Evolutionary conservation across 106 monocot species (phyloP), one percentile per base, ranked within the genome.

Genomic region (Triglochin maritima): DNA sequence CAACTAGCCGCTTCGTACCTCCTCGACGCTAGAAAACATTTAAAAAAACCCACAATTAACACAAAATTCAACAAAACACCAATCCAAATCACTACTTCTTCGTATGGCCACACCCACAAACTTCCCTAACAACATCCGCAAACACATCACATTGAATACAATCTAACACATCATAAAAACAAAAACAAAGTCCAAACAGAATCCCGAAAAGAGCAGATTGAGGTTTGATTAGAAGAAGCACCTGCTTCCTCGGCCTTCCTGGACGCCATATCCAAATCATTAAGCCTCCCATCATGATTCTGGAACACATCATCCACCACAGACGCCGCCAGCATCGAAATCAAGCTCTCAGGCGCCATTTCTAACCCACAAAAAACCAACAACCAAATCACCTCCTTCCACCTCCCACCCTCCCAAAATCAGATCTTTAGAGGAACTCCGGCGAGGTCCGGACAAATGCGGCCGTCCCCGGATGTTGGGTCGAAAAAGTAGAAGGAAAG

Each of bases 1-100:
- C 96, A 96, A 6, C 63, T 65, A 0, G 91, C 88, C 8, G 91
- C 96, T 44, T 91, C 88, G 59, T 84, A 63, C 74, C 96, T 85
- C 71, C 91, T 88, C 47, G 69, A 16, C 4, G 85, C 88, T 96
- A 16, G 81, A 48, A 75, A 16, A 13, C 14, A 61, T 17, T 12
- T 50, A 50, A 44, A 15, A 17, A 46, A 54, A 7, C 11, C 5
- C 3, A 42, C 5, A 59, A 59, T 13, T 13, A 17, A n/a, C 16
- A 11, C 11, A 67, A 65, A 65, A 12, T 48, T 4, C 46, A 47
- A 6, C 49, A 9, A 16, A 5, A 8, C 46, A 46, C 47, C 47
- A 49, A 47, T 47, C 9, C 7, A 49, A 48, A 65, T 2, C 17
- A 48, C 13, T 47, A 49, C 16, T 10, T 9, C 10, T 61, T 9